These are phyloP conservation scores for Quillaja saponaria DNA, from an alignment of 306 rosid genomes.

Conservation along the genomic window DNA sequence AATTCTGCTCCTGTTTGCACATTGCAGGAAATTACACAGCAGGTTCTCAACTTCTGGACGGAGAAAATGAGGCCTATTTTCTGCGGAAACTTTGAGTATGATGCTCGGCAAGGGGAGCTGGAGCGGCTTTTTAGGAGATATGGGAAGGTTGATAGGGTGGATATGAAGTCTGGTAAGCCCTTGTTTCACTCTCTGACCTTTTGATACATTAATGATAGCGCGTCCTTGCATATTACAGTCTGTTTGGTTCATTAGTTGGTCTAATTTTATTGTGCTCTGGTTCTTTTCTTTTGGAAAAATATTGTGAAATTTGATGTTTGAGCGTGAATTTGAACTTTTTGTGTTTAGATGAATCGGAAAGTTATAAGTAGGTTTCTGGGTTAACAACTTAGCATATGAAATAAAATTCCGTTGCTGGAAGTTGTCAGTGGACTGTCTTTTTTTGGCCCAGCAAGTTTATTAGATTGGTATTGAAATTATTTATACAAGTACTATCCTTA, in stretches of 20 bases:
- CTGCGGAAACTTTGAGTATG: conserved; percentile 92
- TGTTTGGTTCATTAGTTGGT: background rate
- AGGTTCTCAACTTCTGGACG: conserved; percentile 43
- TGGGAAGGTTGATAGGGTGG: conserved; percentile 98
- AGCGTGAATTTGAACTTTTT: conserved; percentile 16
- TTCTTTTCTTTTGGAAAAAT: background rate
- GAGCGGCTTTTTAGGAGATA: conserved; percentile 89
- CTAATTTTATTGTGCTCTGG: background rate
- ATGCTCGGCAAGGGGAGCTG: conserved; percentile 87
- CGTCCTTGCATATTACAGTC: background rate
- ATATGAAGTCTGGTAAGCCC: conserved; percentile 97
- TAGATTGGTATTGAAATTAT: background rate
- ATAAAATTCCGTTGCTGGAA: background rate
- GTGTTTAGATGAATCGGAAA: background rate
- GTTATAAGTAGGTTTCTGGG: background rate
- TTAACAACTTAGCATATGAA: background rate
- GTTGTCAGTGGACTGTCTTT: no score
- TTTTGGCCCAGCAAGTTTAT: background rate
- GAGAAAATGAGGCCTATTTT: conserved; percentile 87
- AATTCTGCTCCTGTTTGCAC: background rate
- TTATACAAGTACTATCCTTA: no score
- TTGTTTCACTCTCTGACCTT: conserved; percentile 4
- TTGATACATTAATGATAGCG: background rate
- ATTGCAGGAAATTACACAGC: background rate
- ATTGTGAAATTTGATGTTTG: conserved; percentile 5